phyloP scores from a whole-genome alignment of 768 basidiomycete genomes.

The Suillus sp. region DNA sequence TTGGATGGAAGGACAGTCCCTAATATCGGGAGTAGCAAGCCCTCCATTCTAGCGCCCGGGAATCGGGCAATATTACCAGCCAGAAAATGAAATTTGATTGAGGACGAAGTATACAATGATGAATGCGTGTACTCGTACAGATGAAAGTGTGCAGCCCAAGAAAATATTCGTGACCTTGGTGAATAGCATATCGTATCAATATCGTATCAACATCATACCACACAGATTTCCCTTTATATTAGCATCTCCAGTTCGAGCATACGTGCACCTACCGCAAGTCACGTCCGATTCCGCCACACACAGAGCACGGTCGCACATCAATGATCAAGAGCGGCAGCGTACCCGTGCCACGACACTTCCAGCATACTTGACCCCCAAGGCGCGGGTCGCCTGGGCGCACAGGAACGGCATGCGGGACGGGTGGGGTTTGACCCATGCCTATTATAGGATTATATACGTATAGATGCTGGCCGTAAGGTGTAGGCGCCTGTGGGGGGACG shows the following conservation, averaged over 20 bases:
- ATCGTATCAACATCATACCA: not conserved
- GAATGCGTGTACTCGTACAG: not conserved
- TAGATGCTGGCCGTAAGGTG: conserved; percentile 19
- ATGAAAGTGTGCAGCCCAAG: not conserved
- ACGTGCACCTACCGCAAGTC: conserved; percentile 35
- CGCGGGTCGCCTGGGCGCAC: conserved; percentile 67
- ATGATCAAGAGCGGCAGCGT: conserved; percentile 53
- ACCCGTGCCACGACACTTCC: conserved; percentile 65
- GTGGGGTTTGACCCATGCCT: conserved; percentile 19
- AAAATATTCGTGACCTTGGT: not conserved
- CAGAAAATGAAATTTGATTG: not conserved
- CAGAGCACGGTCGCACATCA: conserved; percentile 52
- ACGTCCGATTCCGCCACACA: conserved; percentile 69
- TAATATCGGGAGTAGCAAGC: not conserved
- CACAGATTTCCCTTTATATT: not conserved
- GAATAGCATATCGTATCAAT: not conserved
- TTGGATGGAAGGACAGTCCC: not conserved
- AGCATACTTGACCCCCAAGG: conserved; percentile 67
- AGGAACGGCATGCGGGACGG: conserved; percentile 47
- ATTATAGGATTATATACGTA: conserved; percentile 30
- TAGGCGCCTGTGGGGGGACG: not conserved
- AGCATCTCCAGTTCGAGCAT: not conserved
- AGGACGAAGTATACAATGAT: not conserved
- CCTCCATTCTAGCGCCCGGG: not conserved
- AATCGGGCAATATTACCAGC: not conserved